Evolutionary conservation across 495 filamentous ascomycete genomes (phyloP), one percentile per base, ranked within the genome.

Genomic region (Lasiosphaeriaceae sp.): DNA sequence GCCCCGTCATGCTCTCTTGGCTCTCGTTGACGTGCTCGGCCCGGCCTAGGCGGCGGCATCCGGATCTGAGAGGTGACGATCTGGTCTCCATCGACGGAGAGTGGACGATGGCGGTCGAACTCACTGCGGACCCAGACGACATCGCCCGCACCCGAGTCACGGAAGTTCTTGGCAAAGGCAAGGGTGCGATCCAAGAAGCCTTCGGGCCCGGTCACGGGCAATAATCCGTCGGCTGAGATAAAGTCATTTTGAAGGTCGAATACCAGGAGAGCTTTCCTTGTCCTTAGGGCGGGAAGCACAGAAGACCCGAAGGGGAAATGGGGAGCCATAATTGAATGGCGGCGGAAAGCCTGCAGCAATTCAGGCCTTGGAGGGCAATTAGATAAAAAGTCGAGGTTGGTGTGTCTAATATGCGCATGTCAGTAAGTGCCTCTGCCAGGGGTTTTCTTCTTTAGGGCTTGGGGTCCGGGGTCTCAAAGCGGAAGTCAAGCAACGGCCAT

Each of bases 191-290:
- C 80, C 20, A 94, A 67, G 50, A 91, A 89, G 14, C 86, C 83
- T 9, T 81, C 72, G 19, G 84, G 83, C 44, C 83, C 80, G 44
- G 75, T 76, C 43, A 90, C 80, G 35, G 86, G 80, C 34, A 96
- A 75, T 41, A 84, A 83, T 31, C 88, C 90, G 37, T 83, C 80
- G 1, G 83, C 71, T 24, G 83, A 80, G 45, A 96, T 69, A 65
- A 97, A 96, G 70, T 97, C 94, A 67, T 96, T 96, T 60, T 97
- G 94, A 21, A 96, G 80, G 65, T 96, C 92, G 51, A 97, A 76
- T 14, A 96, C 69, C 22, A 98, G 74, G 39, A 98, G 72, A 1
- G 91, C 94, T 74, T 92, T 89, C 49, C 90, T 83, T 11, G 92
- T 94, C 53, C 64, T 60, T 47, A 84, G 71, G 20, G 74, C 66